Conservation (phyloP, 192 early-diverging fungal species). For the Linnemannia zychae region DNA sequence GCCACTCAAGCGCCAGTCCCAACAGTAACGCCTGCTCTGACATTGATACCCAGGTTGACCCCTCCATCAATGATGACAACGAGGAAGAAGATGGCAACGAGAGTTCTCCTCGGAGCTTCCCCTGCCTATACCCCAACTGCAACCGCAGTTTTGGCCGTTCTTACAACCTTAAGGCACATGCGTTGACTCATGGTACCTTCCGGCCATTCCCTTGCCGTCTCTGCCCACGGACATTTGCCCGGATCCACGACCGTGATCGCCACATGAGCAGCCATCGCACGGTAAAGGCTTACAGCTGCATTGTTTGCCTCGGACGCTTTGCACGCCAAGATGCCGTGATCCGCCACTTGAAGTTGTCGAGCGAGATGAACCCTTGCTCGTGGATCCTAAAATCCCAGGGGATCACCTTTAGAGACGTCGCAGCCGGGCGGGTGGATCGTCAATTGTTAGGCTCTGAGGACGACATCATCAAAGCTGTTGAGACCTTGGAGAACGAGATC, state of each 20-base stretch:
- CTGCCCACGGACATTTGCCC: constrained; percentile 82
- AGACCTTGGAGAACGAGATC: constrained; percentile 30
- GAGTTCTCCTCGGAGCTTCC: background rate
- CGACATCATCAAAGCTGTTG: constrained; percentile 21
- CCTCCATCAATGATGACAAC: background rate
- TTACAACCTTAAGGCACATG: constrained; percentile 81
- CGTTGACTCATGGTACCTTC: constrained; percentile 72
- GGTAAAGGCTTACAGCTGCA: constrained; percentile 77
- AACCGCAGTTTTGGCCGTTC: constrained; percentile 75
- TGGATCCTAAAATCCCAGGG: constrained; percentile 25
- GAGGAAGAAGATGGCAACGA: background rate
- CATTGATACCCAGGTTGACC: background rate
- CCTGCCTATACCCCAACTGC: constrained; percentile 55
- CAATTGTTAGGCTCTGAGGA: constrained; percentile 19
- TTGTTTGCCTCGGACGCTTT: constrained; percentile 79
- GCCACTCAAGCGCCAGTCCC: background rate
- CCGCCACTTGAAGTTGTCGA: constrained; percentile 47
- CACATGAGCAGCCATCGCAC: constrained; percentile 81
- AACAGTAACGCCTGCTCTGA: background rate
- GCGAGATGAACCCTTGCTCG: constrained; percentile 35
- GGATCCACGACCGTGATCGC: constrained; percentile 83
- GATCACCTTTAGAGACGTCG: constrained; percentile 29
- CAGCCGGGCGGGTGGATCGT: constrained; percentile 14
- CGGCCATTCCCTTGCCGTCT: constrained; percentile 75
- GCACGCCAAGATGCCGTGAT: constrained; percentile 54